phyloP scores from a whole-genome alignment of 257 asterid species.

The Solanum bulbocastanum region DNA sequence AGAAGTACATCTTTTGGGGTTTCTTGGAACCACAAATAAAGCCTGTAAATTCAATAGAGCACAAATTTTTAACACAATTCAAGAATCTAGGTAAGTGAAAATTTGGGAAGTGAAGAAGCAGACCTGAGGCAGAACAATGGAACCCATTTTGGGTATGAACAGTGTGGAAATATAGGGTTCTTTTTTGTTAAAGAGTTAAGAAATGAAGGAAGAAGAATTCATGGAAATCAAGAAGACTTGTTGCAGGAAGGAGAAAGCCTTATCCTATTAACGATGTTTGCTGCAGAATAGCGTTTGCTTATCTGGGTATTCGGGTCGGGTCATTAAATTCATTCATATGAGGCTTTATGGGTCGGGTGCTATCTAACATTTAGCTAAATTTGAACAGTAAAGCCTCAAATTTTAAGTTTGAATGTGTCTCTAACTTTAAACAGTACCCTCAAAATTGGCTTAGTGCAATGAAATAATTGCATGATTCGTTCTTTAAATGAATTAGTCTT shows the following conservation, averaged over 20 bases:
- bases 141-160: constrained; percentile 12
- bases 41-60: constrained; percentile 34
- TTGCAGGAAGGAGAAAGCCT: not conserved
- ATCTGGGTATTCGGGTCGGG: not conserved
- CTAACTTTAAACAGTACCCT: too few species aligned
- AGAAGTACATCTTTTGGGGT: constrained; percentile 14
- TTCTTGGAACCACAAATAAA: constrained; percentile 35
- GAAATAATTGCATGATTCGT: too few species aligned
- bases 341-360: not conserved
- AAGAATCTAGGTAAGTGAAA: not conserved
- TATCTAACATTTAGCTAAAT: not conserved
- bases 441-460: too few species aligned
- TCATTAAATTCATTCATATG: not conserved
- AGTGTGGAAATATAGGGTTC: not conserved
- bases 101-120: not conserved
- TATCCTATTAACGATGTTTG: not conserved
- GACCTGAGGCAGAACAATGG: constrained; percentile 30
- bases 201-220: not conserved
- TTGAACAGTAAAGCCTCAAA: too few species aligned
- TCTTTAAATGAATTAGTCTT: too few species aligned
- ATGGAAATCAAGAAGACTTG: not conserved
- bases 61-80: not conserved
- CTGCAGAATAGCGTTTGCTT: not conserved
- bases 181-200: not conserved
- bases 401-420: too few species aligned